phyloP scores from a whole-genome alignment of 2,329 filamentous ascomycete species.

The Microsporum canis region DNA sequence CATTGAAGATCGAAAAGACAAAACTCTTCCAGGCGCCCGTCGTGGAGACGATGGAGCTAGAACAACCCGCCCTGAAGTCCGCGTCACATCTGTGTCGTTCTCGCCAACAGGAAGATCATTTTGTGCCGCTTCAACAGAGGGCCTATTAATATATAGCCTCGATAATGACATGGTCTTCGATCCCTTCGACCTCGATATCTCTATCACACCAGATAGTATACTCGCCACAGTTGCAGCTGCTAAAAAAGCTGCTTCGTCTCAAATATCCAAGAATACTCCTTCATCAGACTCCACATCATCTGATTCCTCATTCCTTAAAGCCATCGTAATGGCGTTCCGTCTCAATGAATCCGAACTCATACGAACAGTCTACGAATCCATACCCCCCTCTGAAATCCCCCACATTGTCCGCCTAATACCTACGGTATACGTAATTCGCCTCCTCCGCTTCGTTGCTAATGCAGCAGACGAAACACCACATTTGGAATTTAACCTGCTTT shows the following conservation, averaged over 20 bases:
- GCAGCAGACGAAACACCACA: conserved; percentile 85
- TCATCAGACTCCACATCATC: conserved; percentile 43
- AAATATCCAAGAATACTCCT: conserved; percentile 5
- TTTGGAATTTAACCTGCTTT: conserved; percentile 86
- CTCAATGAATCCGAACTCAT: conserved; percentile 77
- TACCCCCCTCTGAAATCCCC: conserved; percentile 61
- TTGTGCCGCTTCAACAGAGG: conserved; percentile 90
- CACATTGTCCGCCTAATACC: conserved; percentile 72
- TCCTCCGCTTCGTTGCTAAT: conserved; percentile 76
- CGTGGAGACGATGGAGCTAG: conserved; percentile 75
- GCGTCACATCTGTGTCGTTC: conserved; percentile 75
- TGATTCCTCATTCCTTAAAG: conserved; percentile 64
- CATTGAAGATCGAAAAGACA: conserved; percentile 70
- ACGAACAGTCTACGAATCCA: conserved; percentile 71
- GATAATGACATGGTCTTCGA: conserved; percentile 80
- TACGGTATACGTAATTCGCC: conserved; percentile 69
- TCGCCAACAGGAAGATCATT: conserved; percentile 81
- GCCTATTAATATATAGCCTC: conserved; percentile 82
- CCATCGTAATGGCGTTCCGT: conserved; percentile 92
- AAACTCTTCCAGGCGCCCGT: conserved; percentile 70
- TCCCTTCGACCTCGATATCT: conserved; percentile 89
- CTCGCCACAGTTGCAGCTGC: conserved; percentile 54
- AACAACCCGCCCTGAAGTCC: conserved; percentile 66
- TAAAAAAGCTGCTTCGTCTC: conserved; percentile 22
- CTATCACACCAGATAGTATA: conserved; percentile 79